Percentiles rank a stretch among this genome's conserved stretches.
phyloP scores from a whole-genome alignment of 2,329 filamentous ascomycete genomes.

The Ceratocystis papillata region DNA sequence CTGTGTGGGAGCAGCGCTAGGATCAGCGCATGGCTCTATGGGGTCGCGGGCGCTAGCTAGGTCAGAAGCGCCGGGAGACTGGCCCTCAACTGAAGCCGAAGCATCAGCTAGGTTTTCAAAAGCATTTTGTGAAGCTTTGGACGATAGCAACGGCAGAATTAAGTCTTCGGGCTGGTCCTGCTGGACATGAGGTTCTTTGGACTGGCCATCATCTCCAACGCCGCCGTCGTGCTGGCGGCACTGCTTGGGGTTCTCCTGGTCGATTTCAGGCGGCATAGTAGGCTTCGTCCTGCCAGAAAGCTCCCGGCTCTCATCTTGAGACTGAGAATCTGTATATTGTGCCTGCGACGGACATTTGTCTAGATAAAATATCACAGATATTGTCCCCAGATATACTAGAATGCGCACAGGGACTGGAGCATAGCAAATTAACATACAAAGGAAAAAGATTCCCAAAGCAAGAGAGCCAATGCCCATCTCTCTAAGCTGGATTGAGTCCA shows the following conservation, averaged over 20 bases:
- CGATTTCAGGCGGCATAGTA: not conserved
- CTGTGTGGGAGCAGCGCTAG: not conserved
- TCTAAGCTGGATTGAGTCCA: not conserved
- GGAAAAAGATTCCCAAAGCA: constrained; percentile 1
- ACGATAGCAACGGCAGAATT: not conserved
- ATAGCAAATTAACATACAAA: not conserved
- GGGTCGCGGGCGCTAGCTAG: not conserved
- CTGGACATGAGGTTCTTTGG: not conserved
- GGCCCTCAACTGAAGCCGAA: not conserved
- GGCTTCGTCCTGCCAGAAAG: not conserved
- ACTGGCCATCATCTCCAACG: not conserved
- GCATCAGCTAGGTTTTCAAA: not conserved
- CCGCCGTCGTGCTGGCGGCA: not conserved
- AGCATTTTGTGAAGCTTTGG: not conserved
- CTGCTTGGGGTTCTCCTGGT: not conserved
- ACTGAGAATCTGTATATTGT: not conserved
- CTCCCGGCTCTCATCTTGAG: not conserved
- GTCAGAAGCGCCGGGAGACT: not conserved
- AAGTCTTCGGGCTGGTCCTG: not conserved
- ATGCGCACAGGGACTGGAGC: not conserved
- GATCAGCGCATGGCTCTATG: not conserved
- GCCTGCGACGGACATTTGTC: not conserved
- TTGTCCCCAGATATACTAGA: not conserved
- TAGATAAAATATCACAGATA: not conserved
- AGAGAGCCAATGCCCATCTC: not conserved